Base-by-base conservation (phyloP, 208 protist genomes). In the Leishmania turanica region DNA sequence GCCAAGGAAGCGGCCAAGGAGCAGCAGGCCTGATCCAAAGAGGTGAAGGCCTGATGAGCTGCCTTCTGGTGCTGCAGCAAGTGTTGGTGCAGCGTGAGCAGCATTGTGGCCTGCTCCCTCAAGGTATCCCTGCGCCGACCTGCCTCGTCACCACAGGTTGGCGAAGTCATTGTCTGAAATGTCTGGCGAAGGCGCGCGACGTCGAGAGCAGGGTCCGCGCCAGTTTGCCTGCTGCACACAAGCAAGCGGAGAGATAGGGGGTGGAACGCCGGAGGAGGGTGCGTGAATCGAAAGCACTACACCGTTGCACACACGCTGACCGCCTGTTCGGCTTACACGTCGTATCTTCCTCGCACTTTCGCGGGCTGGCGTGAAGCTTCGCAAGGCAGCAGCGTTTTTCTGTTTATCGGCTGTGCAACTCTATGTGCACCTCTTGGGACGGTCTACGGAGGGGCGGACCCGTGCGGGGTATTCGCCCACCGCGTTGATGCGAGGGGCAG, bases 41-140 rank as follows among this genome's bases (percentile, higher is more conserved):
- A 68, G 24, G 69, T 7, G 45, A 87, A 87, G n/a, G 83, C 83
- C 15, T 77, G 69, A 47, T 87, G 56, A 1, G 78, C 83, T 3
- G 75, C 69, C 13, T 64, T 56, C 75, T 83, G 78, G 15, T 87
- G 83, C 54, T 83, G 37, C 24, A 47, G 17, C 4, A 87, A 53
- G 49, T 80, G 51, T 15, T 83, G 70, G 71, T 83, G 83, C 27
- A 87, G 34, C 2, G 78, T 80, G 51, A 77, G 70, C 24, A 83
- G 58, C 24, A 83, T 40, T 8, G 24, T 54, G 15, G 51, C 64
- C 40, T 31, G 47, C 76, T 54, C 45, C 27, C n/a, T 77, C 65
- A 47, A 34, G 8, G 34, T 15, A 62, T 69, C 53, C 31, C 47
- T 37, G 24, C 71, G 31, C 58, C 13, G 74, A n/a, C 9, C 21